phyloP scores from a whole-genome alignment of 805 yeast species.

The Suhomyces sp. region DNA sequence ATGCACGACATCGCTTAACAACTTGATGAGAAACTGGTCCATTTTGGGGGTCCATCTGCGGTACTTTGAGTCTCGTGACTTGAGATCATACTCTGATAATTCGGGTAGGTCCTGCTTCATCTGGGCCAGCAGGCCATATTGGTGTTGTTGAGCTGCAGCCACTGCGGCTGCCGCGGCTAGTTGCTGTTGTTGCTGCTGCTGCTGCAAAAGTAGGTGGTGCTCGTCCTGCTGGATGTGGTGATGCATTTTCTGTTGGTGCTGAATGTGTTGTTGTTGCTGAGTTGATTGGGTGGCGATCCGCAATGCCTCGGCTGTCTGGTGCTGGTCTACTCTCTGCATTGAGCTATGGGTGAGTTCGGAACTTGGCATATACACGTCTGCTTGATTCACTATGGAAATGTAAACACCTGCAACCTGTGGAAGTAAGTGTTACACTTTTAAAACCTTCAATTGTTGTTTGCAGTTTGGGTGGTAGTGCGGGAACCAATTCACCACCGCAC shows the following conservation, averaged over 20 bases:
- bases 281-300: slow-evolving; percentile 17
- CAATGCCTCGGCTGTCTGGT: slow-evolving; percentile 21
- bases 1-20: slow-evolving; percentile 36
- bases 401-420: slow-evolving; percentile 8
- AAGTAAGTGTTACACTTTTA: slow-evolving; percentile 4
- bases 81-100: slow-evolving; percentile 29
- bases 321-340: slow-evolving; percentile 10
- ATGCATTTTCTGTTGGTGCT: slow-evolving; percentile 10
- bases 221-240: slow-evolving; percentile 11
- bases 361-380: slow-evolving; percentile 7
- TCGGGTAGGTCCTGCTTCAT: slow-evolving; percentile 13
- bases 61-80: slow-evolving; percentile 35
- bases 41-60: slow-evolving; percentile 38
- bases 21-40: slow-evolving; percentile 32
- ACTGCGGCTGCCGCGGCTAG: slow-evolving; percentile 6
- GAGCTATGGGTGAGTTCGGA: slow-evolving; percentile 5
- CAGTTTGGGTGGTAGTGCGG: slow-evolving; percentile 1
- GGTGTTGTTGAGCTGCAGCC: slow-evolving; percentile 9
- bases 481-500: not conserved
- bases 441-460: slow-evolving; percentile 7
- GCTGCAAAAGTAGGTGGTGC: slow-evolving; percentile 10
- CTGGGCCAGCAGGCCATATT: slow-evolving; percentile 1
- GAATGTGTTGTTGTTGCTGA: slow-evolving; percentile 11
- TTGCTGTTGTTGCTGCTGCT: slow-evolving; percentile 12
- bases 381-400: not conserved